A percentile compares a stretch with the other conserved stretches of the same genome.
phyloP scores from a whole-genome alignment of 805 yeast species.

The Myxozyma sirexii region DNA sequence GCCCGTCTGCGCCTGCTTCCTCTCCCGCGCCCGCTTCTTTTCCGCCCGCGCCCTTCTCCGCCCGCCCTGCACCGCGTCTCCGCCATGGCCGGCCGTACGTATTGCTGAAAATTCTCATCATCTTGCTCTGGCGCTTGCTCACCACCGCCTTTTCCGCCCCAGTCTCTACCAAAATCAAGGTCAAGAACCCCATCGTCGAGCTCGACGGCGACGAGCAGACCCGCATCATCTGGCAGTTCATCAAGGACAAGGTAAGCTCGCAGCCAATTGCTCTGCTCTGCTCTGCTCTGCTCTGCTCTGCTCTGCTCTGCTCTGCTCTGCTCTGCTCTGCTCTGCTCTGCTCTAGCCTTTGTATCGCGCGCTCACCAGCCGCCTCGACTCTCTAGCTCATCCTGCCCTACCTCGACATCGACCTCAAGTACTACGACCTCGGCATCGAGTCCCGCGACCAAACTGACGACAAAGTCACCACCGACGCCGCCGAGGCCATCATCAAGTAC shows the following conservation, averaged over 20 bases:
- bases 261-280: too few relatives aligned
- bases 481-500: conserved; percentile 82
- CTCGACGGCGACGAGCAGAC: conserved; percentile 99
- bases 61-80: neutral
- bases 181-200: conserved; percentile 88
- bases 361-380: too few relatives aligned
- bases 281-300: too few relatives aligned
- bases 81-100: conserved; percentile 13
- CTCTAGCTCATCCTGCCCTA: conserved; percentile 70
- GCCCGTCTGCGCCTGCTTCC: neutral
- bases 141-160: neutral
- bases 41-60: too few relatives aligned
- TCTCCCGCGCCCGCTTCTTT: neutral
- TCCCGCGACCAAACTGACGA: conserved; percentile 87
- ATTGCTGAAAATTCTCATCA: too few relatives aligned
- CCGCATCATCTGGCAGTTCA: conserved; percentile 90
- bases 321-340: too few relatives aligned
- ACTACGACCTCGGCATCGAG: conserved; percentile 87
- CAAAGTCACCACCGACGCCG: conserved; percentile 85
- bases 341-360: too few relatives aligned
- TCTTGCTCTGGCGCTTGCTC: neutral
- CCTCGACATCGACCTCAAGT: conserved; percentile 82
- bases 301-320: too few relatives aligned
- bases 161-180: conserved; percentile 61
- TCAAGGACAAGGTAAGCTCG: conserved; percentile 66